These are phyloP conservation scores for Nymphaea colorata DNA, from an alignment of 164 flowering plant genomes.

Conservation along the genomic window DNA sequence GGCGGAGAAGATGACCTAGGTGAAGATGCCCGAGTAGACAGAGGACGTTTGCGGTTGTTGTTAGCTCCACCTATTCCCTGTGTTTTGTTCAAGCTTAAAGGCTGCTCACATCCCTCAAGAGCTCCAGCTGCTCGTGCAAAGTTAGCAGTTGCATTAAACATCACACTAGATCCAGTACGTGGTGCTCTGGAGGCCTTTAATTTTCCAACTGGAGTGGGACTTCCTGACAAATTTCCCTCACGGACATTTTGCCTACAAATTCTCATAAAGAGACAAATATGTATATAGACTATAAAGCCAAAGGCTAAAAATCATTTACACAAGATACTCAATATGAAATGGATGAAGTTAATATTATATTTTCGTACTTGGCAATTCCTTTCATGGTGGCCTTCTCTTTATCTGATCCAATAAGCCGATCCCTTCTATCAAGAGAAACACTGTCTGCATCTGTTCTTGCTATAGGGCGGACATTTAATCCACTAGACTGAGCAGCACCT, in stretches of 20 bases:
- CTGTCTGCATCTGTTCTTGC: slow-evolving; percentile 50
- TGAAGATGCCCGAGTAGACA: slow-evolving; percentile 30
- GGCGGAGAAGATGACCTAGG: slow-evolving; percentile 73
- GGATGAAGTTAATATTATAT: background rate
- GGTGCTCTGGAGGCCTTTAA: slow-evolving; percentile 53
- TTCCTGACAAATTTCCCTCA: slow-evolving; percentile 48
- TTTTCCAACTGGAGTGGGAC: slow-evolving; percentile 53
- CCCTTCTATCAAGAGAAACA: slow-evolving; percentile 51
- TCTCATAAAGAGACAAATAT: background rate
- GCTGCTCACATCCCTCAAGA: slow-evolving; percentile 61
- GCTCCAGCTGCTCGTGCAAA: slow-evolving; percentile 31
- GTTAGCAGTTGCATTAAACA: slow-evolving; percentile 44
- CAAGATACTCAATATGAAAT: background rate
- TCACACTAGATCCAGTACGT: slow-evolving; percentile 45
- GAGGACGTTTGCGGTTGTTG: slow-evolving; percentile 34
- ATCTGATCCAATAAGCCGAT: slow-evolving; percentile 41
- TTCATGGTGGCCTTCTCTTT: slow-evolving; percentile 64
- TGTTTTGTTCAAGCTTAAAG: slow-evolving; percentile 43
- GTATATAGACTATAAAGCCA: background rate
- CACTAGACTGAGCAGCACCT: slow-evolving; percentile 29
- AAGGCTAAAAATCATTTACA: background rate
- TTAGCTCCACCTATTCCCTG: slow-evolving; percentile 35
- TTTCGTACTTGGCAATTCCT: slow-evolving; percentile 55
- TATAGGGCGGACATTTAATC: slow-evolving; percentile 37
- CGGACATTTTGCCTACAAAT: slow-evolving; percentile 39